Evolutionary conservation across 2,329 filamentous ascomycete species (phyloP), one percentile per base, ranked within the genome.

Genomic region (Fusarium agapanthi): DNA sequence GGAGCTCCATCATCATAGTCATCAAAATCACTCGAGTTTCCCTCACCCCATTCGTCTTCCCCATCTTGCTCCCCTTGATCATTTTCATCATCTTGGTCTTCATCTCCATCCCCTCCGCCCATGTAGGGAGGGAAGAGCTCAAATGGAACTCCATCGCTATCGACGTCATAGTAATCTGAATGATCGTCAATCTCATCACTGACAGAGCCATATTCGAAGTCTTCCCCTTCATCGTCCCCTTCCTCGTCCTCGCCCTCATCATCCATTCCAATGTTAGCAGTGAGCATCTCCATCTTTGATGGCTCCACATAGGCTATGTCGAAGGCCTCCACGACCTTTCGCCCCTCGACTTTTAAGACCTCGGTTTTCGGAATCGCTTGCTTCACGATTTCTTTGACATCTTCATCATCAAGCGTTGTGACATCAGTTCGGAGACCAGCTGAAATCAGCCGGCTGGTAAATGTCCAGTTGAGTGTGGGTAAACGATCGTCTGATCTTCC

Each of bases 361-460:
- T 71, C 68, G n/a, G 59, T 55, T 22, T 61, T 72, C 13, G 76
- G 75, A 20, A 78, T 69, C 13, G 74, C 75, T 28, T 65, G 54
- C 34, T 76, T 64, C 51, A 78, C 70, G 8, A 78, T 56, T 40
- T 72, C 58, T 63, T 70, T 78, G 12, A 78, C 43, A 22, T 66
- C 55, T 26, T 65, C 56, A 16, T 65, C 75, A 53, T 78, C 75
- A 14, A 59, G 37, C 15, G 75, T 68, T 55, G 65, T 62, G 15
- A 78, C 68, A 40, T 78, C 76, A n/a, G 75, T 77, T 53, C 75
- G 67, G 35, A 78, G 53, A 11, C 76, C 76, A 24, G 75, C 76
- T 24, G 50, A 63, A 24, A 78, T 69, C 26, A 78, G 48, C 5
- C 72, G 75, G 24, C 68, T 69, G 24, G 72, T 72, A 47, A 76